Evolutionary conservation across 768 basidiomycete species (phyloP), one percentile per base, ranked within the genome.

Genomic region (Rhizopogon vulgaris): DNA sequence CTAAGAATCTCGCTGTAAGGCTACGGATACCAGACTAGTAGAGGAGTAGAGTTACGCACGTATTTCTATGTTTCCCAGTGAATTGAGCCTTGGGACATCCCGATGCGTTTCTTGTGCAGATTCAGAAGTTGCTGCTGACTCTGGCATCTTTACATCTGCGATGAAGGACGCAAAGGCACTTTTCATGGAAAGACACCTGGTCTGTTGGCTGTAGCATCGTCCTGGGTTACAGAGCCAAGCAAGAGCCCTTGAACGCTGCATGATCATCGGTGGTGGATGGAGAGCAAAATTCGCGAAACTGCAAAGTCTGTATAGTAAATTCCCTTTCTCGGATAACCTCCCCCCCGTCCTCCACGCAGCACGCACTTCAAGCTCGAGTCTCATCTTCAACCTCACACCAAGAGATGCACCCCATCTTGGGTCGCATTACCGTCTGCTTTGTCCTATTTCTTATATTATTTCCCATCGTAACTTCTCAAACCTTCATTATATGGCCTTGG

Each of bases 401-500:
- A 38, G 60, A 12, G 6, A 78, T 78, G 76, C 69, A 72, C 49
- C 63, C 73, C 41, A 56, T 83, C 57, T 65, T 84, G 52, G 84
- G 84, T 27, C 71, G 78, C 46, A 69, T 92, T 52, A 71, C 84
- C 59, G 84, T 92, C 65, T 74, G 77, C 59, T 75, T 82, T 58
- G 87, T 88, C 53, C 75, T 87, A 48, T 74, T 73, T 59, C 77
- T 92, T 34, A 91, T 92, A 40, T 79, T 74, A 48, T 98, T 97
- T 69, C 93, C 97, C 57, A 81, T 90, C 2, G 90, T 91, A 66
- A 86, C 89, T 6, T 83, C 87, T 2, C 95, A 98, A 67, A 78
- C 92, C 59, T 94, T 89, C 70, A 76, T 97, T 54, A 83, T 96
- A 65, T 82, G 82, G 91, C 93, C 92, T 18, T 96, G 91, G 91